Evolutionary conservation across 768 basidiomycete species (phyloP), one percentile per base, ranked within the genome.

Genomic region (Hemileccinum rubropunctum): DNA sequence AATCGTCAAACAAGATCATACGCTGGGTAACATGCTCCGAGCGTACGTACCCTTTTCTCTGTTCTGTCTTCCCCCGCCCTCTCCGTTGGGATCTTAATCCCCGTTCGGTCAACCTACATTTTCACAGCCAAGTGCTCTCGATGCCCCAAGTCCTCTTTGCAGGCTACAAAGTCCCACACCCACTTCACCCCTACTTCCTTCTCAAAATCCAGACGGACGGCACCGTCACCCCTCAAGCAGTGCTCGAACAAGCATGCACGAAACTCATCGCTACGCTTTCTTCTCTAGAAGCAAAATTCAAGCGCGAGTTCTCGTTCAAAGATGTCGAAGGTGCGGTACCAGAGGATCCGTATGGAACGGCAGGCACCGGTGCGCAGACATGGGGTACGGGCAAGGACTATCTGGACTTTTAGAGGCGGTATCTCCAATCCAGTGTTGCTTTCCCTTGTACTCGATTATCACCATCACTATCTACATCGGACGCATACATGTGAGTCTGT

Each of bases 201-300:
- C 82, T 99, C 69, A 98, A 97, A 69, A 82, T 98, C 48, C 97
- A 98, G 71, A 98, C 95, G 2, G 93, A 98, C 68, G 91, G 93
- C 20, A 76, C 82, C 1, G 71, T 84, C 40, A 89, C 94, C 15
- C 93, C 95, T 1, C 80, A 91, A 57, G 81, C 79, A 18, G 83
- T 86, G 17, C 80, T 98, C 21, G 89, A 95, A 62, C 78, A 85
- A 50, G 92, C 94, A 0, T 91, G 90, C 65, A 83, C 77, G 37
- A 82, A 84, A 58, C 80, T 98, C 50, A 91, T 98, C 48, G 80
- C 76, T 0, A 83, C 81, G 7, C 73, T 90, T 54, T 75, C 78
- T 9, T 74, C 79, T 4, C 76, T 91, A 7, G 86, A 88, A 66
- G 74, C 75, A 40, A 88, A 88, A 62, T 91, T 91, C 71, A 86